Evolutionary conservation across 73 alveolate genomes (phyloP).

Genomic region (Breviolum minutum): DNA sequence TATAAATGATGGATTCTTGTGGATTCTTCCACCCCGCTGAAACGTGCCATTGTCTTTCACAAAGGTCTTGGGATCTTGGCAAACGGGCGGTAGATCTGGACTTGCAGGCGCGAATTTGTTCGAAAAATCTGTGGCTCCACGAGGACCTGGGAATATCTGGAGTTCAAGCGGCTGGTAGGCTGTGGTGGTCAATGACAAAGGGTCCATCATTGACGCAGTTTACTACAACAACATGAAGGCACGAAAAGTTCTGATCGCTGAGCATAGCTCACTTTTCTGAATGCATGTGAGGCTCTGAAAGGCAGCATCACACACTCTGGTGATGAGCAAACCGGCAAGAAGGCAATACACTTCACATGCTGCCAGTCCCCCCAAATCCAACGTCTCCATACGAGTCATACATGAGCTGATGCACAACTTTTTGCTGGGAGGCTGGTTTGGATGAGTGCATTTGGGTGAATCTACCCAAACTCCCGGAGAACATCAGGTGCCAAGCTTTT

Average conservation of each 20-base stretch:
- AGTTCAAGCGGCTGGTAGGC: background rate
- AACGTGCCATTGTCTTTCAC: background rate
- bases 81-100: slow-evolving; percentile 30
- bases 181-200: slow-evolving; percentile 62
- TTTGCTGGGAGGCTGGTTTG: slow-evolving; percentile 25
- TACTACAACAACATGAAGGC: slow-evolving; percentile 95
- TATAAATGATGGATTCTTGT: background rate
- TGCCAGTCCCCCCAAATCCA: background rate
- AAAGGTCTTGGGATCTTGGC: slow-evolving; percentile 62
- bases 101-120: slow-evolving; percentile 6
- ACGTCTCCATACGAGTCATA: no score
- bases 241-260: background rate
- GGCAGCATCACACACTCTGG: slow-evolving; percentile 84
- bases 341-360: background rate
- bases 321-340: slow-evolving; percentile 66
- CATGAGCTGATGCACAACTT: no score
- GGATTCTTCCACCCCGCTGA: background rate
- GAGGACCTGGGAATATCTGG: background rate
- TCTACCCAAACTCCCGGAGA: slow-evolving; percentile 53
- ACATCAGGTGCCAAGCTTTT: background rate
- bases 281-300: slow-evolving; percentile 1
- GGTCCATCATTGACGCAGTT: slow-evolving; percentile 67
- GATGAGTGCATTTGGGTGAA: slow-evolving; percentile 57
- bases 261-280: background rate
- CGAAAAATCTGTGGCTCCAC: background rate